Conservation (phyloP, 306 rosid species). For the Casuarina glauca region DNA sequence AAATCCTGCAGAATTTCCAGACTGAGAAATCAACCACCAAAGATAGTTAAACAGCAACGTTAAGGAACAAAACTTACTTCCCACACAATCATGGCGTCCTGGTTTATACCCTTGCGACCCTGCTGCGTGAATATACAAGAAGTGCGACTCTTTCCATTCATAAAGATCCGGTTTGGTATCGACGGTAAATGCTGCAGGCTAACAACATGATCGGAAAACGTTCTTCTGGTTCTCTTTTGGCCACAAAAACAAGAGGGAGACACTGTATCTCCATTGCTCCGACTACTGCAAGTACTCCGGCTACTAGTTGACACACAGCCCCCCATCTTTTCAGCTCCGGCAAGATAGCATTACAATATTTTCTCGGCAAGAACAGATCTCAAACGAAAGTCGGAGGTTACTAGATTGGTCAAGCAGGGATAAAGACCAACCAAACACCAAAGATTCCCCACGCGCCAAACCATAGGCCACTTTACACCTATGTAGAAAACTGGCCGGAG, state of each 20-base stretch:
- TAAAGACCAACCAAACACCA: slow-evolving; percentile 34
- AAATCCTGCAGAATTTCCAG: slow-evolving; percentile 64
- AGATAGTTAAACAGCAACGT: slow-evolving; percentile 5
- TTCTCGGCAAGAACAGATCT: slow-evolving; percentile 47
- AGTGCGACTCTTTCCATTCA: slow-evolving; percentile 76
- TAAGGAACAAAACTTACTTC: slow-evolving; percentile 63
- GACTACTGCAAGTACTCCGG: slow-evolving; percentile 70
- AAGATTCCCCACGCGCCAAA: slow-evolving; percentile 45
- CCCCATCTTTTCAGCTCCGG: slow-evolving; percentile 76
- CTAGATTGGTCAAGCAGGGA: slow-evolving; percentile 43
- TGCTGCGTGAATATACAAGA: slow-evolving; percentile 91
- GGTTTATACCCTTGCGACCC: slow-evolving; percentile 94
- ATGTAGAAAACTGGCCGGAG: slow-evolving; percentile 33
- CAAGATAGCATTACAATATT: slow-evolving; percentile 53
- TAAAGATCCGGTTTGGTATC: slow-evolving; percentile 69
- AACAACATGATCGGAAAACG: slow-evolving; percentile 67
- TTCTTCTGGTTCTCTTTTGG: slow-evolving; percentile 66
- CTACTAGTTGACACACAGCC: slow-evolving; percentile 86
- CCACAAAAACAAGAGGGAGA: slow-evolving; percentile 56
- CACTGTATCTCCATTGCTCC: slow-evolving; percentile 70
- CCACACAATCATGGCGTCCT: slow-evolving; percentile 99
- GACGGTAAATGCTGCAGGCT: slow-evolving; percentile 64
- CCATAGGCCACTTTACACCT: slow-evolving; percentile 42
- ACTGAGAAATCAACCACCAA: slow-evolving; percentile 22
- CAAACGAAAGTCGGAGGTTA: slow-evolving; percentile 42